phyloP scores from a whole-genome alignment of 2,329 filamentous ascomycete genomes.

The Ploettnerulaceae sp. region DNA sequence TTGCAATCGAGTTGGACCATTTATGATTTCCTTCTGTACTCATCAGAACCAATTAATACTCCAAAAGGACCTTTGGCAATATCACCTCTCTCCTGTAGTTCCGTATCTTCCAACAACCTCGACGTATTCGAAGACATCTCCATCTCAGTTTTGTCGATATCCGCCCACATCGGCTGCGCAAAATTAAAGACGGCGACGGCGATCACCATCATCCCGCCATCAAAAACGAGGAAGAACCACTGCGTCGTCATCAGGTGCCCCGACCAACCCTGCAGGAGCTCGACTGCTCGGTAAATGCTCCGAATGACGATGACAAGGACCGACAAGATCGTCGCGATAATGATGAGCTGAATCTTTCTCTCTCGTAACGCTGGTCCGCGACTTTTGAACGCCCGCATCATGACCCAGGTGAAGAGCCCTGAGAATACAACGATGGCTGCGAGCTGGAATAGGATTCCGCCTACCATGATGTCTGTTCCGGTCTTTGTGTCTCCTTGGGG shows the following conservation, averaged over 20 bases:
- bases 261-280: conserved; percentile 40
- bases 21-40: too few species aligned
- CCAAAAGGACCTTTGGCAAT: too few species aligned
- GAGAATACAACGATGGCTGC: conserved; percentile 35
- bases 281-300: conserved; percentile 42
- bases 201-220: conserved; percentile 39
- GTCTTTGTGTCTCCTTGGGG: conserved; percentile 8
- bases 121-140: background rate
- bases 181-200: conserved; percentile 36
- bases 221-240: conserved; percentile 40
- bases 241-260: conserved; percentile 42
- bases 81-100: too few species aligned
- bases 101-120: conserved; percentile 1
- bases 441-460: conserved; percentile 37
- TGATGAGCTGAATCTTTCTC: background rate
- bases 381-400: conserved; percentile 38
- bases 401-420: conserved; percentile 37
- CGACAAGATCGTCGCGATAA: conserved; percentile 27
- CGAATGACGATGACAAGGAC: conserved; percentile 34
- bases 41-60: too few species aligned
- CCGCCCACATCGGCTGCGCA: conserved; percentile 8
- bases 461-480: conserved; percentile 37
- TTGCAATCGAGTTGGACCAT: too few species aligned
- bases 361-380: background rate
- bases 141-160: background rate